A percentile compares a stretch with the other conserved stretches of the same genome.
Conservation (phyloP, 768 basidiomycete species). For the Tulasnella calospora region DNA sequence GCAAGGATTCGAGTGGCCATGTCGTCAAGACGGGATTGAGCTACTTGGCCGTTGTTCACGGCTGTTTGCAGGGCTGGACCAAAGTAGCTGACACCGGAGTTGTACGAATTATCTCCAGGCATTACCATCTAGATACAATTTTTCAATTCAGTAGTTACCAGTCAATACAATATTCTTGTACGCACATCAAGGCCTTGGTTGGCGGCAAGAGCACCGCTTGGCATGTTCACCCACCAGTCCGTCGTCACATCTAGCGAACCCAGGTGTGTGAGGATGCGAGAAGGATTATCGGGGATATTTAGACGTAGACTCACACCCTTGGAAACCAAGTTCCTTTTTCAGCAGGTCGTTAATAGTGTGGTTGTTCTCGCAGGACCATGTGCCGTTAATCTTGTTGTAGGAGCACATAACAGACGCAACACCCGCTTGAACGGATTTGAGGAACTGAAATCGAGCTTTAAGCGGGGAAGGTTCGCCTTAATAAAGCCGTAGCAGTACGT, state of each 20-base stretch:
- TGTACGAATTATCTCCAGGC: slow-evolving; percentile 55
- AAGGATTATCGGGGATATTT: not conserved
- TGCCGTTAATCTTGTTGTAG: slow-evolving; percentile 34
- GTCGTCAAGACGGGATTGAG: slow-evolving; percentile 55
- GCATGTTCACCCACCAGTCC: slow-evolving; percentile 67
- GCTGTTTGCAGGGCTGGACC: slow-evolving; percentile 55
- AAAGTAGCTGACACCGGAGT: slow-evolving; percentile 40
- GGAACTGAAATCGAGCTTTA: slow-evolving; percentile 10
- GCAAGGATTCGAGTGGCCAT: slow-evolving; percentile 69
- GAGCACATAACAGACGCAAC: slow-evolving; percentile 52
- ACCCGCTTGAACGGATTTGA: slow-evolving; percentile 26
- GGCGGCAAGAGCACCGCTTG: slow-evolving; percentile 41
- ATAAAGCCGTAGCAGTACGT: not conserved
- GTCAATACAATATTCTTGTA: not conserved
- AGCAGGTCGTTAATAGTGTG: slow-evolving; percentile 31
- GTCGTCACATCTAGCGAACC: slow-evolving; percentile 24
- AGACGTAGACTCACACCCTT: slow-evolving; percentile 30
- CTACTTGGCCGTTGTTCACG: slow-evolving; percentile 57
- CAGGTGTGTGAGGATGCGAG: not conserved
- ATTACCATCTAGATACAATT: slow-evolving; percentile 44
- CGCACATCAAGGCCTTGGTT: slow-evolving; percentile 60
- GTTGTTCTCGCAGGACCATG: slow-evolving; percentile 31
- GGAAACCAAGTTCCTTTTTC: slow-evolving; percentile 34
- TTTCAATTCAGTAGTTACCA: not conserved
- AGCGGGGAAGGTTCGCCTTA: not conserved